phyloP scores from a whole-genome alignment of 1,139 yeast species.

The Lodderomyces oxycetoniae region DNA sequence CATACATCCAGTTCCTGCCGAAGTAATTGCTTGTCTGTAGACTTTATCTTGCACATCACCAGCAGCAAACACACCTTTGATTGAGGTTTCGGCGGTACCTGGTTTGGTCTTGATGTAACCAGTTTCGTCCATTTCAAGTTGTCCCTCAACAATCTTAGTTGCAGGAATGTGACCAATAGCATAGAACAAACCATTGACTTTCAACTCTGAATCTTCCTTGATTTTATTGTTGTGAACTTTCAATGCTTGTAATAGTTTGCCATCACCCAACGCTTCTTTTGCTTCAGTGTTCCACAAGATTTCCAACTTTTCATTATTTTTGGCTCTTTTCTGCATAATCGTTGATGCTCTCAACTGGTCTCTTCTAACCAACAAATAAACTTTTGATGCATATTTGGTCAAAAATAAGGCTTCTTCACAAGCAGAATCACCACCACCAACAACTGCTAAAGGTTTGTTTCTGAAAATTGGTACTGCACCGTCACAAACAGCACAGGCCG shows the following conservation, averaged over 20 bases:
- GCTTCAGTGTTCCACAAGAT: constrained; percentile 84
- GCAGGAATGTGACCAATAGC: constrained; percentile 99
- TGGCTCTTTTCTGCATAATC: constrained; percentile 92
- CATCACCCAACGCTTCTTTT: constrained; percentile 87
- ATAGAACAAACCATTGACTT: constrained; percentile 89
- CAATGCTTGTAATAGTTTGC: constrained; percentile 62
- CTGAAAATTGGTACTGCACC: constrained; percentile 99
- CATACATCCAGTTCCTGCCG: constrained; percentile 99
- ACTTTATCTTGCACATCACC: constrained; percentile 98
- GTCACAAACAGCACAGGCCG: constrained; percentile 99
- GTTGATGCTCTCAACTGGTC: constrained; percentile 91
- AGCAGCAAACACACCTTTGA: constrained; percentile 93
- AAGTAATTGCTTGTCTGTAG: constrained; percentile 98
- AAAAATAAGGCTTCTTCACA: constrained; percentile 97
- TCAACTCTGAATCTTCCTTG: constrained; percentile 60
- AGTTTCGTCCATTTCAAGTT: constrained; percentile 76
- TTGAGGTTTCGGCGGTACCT: constrained; percentile 83
- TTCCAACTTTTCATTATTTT: constrained; percentile 81
- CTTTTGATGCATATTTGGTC: constrained; percentile 96
- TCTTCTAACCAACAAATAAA: constrained; percentile 86
- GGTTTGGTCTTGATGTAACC: constrained; percentile 89
- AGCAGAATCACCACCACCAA: constrained; percentile 99
- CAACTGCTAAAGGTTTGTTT: constrained; percentile 93
- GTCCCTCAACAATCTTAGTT: constrained; percentile 67
- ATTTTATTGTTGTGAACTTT: constrained; percentile 68